Conservation (phyloP, 2,329 filamentous ascomycete genomes). For the Penicillium vulpinum region DNA sequence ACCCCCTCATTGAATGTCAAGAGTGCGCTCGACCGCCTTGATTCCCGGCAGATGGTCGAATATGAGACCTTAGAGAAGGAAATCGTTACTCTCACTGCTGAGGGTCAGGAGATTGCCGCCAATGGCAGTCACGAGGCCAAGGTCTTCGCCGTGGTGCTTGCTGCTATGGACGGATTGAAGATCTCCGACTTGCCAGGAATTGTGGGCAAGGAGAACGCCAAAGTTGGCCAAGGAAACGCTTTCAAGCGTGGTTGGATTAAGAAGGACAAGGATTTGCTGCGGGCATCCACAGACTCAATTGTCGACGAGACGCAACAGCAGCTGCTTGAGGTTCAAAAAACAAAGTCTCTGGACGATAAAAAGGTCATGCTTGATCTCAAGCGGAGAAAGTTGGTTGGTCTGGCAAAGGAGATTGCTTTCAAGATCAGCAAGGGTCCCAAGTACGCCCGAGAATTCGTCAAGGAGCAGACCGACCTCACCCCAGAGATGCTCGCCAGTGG, state of each 20-base stretch:
- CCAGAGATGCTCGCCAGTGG: constrained; percentile 85
- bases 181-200: constrained; percentile 66
- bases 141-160: constrained; percentile 72
- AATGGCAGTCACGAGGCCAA: constrained; percentile 81
- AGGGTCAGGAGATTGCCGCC: constrained; percentile 69
- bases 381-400: constrained; percentile 85
- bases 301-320: constrained; percentile 76
- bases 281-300: constrained; percentile 66
- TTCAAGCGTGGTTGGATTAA: constrained; percentile 75
- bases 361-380: constrained; percentile 80
- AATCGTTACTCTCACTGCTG: constrained; percentile 71
- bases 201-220: constrained; percentile 50
- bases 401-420: constrained; percentile 84
- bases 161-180: constrained; percentile 75
- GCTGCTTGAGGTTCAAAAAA: constrained; percentile 70
- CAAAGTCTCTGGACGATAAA: constrained; percentile 66
- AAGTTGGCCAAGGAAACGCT: constrained; percentile 87
- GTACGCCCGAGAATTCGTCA: constrained; percentile 82
- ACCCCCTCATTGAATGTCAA: constrained; percentile 71
- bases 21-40: constrained; percentile 81
- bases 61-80: constrained; percentile 84
- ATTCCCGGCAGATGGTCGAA: constrained; percentile 79
- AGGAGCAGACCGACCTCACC: constrained; percentile 94
- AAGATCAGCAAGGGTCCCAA: constrained; percentile 80
- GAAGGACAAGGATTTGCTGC: constrained; percentile 60